A percentile compares a stretch with the other conserved stretches of the same genome.
phyloP scores from a whole-genome alignment of 1,284 basidiomycete species.

The Cystobasidium sp. region DNA sequence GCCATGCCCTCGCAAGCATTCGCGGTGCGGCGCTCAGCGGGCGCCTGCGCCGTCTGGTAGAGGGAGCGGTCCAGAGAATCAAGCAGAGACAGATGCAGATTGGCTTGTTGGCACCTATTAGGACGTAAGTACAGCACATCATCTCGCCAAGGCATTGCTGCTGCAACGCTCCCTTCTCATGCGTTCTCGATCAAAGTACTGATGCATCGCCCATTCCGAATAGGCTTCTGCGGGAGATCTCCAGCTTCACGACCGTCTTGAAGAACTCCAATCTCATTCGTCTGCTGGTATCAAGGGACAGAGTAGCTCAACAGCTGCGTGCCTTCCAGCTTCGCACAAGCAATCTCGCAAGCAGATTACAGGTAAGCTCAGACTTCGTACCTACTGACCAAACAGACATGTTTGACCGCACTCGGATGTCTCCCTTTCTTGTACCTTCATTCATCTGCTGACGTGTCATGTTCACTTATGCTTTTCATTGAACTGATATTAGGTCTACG shows the following conservation, averaged over 20 bases:
- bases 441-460: background rate
- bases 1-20: constrained; percentile 4
- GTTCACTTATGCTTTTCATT: background rate
- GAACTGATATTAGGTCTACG: background rate
- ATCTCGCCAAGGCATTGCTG: background rate
- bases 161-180: background rate
- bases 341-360: constrained; percentile 18
- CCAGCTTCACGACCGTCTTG: background rate
- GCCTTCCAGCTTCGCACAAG: constrained; percentile 13
- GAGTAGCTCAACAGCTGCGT: constrained; percentile 11
- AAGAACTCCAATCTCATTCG: constrained; percentile 9
- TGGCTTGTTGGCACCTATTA: constrained; percentile 1
- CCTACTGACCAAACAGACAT: background rate
- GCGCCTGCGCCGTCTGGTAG: background rate
- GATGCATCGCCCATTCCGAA: background rate
- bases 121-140: constrained; percentile 5
- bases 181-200: constrained; percentile 16
- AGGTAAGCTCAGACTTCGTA: constrained; percentile 4
- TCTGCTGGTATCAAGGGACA: constrained; percentile 8
- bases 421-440: background rate
- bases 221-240: constrained; percentile 5
- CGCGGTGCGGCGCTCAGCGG: constrained; percentile 18
- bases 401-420: background rate
- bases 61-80: constrained; percentile 2
- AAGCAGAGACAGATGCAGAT: constrained; percentile 3